These are phyloP conservation scores for Penstemon eatonii DNA, from an alignment of 257 asterid species.

Conservation along the genomic window DNA sequence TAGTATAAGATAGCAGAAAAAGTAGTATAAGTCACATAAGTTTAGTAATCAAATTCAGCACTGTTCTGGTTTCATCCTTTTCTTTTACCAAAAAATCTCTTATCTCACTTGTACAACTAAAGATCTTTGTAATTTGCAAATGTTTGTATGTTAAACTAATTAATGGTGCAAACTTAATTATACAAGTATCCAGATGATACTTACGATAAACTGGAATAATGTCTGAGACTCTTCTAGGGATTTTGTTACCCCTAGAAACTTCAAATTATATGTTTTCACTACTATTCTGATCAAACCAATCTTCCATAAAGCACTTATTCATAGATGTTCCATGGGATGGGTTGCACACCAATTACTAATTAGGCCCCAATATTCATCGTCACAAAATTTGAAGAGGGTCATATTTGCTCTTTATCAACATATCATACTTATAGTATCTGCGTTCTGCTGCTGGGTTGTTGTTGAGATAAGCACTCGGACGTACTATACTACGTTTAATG, in stretches of 20 bases:
- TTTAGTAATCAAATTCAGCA: conserved; percentile 8
- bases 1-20: not conserved
- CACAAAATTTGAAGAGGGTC: too few species aligned
- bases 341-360: too few species aligned
- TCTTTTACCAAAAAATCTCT: not conserved
- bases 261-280: conserved; percentile 34
- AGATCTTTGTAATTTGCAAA: not conserved
- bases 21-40: not conserved
- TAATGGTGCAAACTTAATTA: not conserved
- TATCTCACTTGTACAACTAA: conserved; percentile 8
- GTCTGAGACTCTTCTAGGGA: conserved; percentile 82
- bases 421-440: too few species aligned
- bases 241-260: conserved; percentile 26
- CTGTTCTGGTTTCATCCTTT: not conserved
- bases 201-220: conserved; percentile 74
- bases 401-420: too few species aligned
- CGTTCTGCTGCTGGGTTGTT: too few species aligned
- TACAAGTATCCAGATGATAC: conserved; percentile 32
- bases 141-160: conserved; percentile 7
- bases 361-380: too few species aligned
- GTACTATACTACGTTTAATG: too few species aligned
- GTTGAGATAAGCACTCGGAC: too few species aligned
- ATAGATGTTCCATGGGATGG: too few species aligned
- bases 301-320: conserved; percentile 99
- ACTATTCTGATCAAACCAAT: conserved; percentile 73